Evolutionary conservation across 768 basidiomycete species (phyloP), one percentile per base, ranked within the genome.

Genomic region (Tricholoma furcatifolium): DNA sequence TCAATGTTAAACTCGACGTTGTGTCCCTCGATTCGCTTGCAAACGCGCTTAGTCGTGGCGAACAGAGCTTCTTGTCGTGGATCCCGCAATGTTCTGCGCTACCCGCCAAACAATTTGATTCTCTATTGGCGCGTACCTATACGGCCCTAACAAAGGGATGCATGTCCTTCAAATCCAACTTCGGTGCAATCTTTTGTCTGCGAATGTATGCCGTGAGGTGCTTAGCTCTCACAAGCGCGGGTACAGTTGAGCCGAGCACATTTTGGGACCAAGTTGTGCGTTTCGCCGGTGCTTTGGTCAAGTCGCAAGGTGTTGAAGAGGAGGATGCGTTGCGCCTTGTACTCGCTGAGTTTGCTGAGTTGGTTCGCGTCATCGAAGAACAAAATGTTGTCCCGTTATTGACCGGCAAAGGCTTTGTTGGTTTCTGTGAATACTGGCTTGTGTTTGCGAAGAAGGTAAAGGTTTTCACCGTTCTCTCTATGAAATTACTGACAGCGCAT

Each of bases 201-300:
- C 73, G 65, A 66, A 77, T 64, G 67, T 86, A 71, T 66, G 80
- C 64, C 61, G 68, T 74, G 55, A 79, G 60, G 51, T 85, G 67
- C 64, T 65, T 74, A 54, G 70, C 69, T 9, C 70, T 72, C 49
- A 79, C 83, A 5, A 74, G 76, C 9, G 62, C 74, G 21, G 72
- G 80, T 27, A 72, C 78, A 34, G 59, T 79, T 23, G 74, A 80
- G 43, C 67, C 83, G 2, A 70, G 71, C 43, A 77, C 75, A 0
- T 86, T 91, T 63, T 90, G 89, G 89, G 83, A 86, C 43, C 90
- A 91, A 60, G 74, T 65, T 23, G 72, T 73, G 51, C 83, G 79
- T 57, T 80, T 74, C 61, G 72, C 74, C 18, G 71, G 64, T 12
- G 65, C 74, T n/a, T 79, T 77, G 48, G 68, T 76, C 31, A 78